Evolutionary conservation across 2,329 filamentous ascomycete species (phyloP), one percentile per base, ranked within the genome.

Genomic region (Pseudonectria foliicola): DNA sequence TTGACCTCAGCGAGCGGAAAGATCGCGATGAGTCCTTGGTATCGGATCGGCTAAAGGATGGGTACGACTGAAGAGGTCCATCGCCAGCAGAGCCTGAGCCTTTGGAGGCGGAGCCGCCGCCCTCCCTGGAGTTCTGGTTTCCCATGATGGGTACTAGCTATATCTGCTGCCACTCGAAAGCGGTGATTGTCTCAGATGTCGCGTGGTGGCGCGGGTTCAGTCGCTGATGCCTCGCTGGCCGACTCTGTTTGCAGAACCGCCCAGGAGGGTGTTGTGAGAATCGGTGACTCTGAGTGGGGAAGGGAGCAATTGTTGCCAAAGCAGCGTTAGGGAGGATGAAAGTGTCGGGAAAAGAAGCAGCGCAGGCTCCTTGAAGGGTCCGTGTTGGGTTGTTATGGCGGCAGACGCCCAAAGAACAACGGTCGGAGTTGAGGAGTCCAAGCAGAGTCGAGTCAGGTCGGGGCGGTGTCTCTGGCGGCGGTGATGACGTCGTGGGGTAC

Each of bases 21-120:
- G 89, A 95, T 46, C 88, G 83, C 23, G 83, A 78, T 6, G 88
- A 95, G 47, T 95, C 89, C 59, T 89, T 90, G 18, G 90, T 96
- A 57, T 96, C 90, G 37, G 88, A 87, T 58, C 84, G 83, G 64
- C 82, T 85, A 59, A 96, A 90, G 18, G 90, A 95, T 18, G 89
- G 90, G 61, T 92, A 94, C 21, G 86, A 85, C 60, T 87, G 82
- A 39, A 95, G 68, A 29, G 48, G 36, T 15, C 49, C 54, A 42
- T 75, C 70, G 39, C 62, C 57, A 33, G 60, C 58, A 27, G 60
- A 47, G 42, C 62, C 65, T 27, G 67, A 67, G 47, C 65, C 64
- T 62, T 76, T 83, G 52, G 67, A 59, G 40, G 64, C 56, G 39
- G 57, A 61, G 40, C 61, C 61, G 48, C 68, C 67, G 51, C 67